These are phyloP conservation scores for Nelumbo lutea DNA, from an alignment of 164 flowering plant genomes.

Conservation along the genomic window DNA sequence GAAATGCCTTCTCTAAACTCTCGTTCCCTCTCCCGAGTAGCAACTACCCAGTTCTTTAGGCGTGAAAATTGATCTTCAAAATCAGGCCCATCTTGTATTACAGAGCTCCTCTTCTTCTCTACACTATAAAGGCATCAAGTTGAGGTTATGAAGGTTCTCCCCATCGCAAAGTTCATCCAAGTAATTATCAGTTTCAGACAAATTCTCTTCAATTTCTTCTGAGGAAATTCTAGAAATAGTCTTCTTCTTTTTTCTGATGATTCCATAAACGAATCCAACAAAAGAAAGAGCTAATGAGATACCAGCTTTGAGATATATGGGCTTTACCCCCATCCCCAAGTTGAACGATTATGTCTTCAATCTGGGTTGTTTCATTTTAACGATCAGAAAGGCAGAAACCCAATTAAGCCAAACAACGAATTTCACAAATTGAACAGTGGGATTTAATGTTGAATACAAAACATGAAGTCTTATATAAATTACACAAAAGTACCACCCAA, in stretches of 20 bases:
- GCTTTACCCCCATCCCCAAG: constrained; percentile 39
- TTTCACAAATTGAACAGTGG: not conserved
- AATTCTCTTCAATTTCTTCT: constrained; percentile 5
- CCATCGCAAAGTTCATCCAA: constrained; percentile 12
- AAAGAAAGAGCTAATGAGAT: constrained; percentile 49
- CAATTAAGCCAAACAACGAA: not conserved
- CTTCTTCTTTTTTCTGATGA: constrained; percentile 19
- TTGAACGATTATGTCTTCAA: not conserved
- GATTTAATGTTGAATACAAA: too few relatives aligned
- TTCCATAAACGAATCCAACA: constrained; percentile 34
- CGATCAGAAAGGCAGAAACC: not conserved
- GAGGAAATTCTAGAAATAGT: constrained; percentile 4
- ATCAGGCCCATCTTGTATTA: constrained; percentile 6
- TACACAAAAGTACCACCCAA: too few relatives aligned
- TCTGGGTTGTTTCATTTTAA: not conserved
- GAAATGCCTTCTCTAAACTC: constrained; percentile 37
- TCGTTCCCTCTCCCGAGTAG: constrained; percentile 33
- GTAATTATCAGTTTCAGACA: constrained; percentile 1
- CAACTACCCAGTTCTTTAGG: constrained; percentile 24
- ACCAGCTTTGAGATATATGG: constrained; percentile 49
- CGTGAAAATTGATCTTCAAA: constrained; percentile 31
- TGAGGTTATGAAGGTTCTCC: constrained; percentile 15
- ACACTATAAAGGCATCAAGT: not conserved
- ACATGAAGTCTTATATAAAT: not conserved
- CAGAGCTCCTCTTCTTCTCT: constrained; percentile 8